Conservation (phyloP, 768 basidiomycete genomes). For the Lentinula sp. region DNA sequence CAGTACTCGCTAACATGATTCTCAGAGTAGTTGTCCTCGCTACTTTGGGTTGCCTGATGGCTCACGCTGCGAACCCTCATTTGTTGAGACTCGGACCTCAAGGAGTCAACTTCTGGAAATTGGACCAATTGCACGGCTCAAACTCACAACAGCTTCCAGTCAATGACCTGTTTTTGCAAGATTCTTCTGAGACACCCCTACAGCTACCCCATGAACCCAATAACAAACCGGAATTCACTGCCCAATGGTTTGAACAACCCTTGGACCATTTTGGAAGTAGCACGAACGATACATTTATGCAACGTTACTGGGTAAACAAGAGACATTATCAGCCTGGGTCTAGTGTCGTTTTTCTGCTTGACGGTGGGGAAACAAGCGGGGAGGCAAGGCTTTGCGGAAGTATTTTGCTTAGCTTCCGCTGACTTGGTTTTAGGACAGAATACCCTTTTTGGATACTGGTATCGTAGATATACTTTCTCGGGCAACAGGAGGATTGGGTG, state of each 20-base stretch:
- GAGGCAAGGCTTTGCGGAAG: slow-evolving; percentile 46
- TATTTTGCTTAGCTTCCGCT: slow-evolving; percentile 11
- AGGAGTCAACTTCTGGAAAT: slow-evolving; percentile 5
- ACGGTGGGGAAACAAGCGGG: slow-evolving; percentile 91
- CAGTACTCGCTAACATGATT: background rate
- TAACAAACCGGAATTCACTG: slow-evolving; percentile 35
- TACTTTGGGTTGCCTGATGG: background rate
- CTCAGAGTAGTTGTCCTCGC: background rate
- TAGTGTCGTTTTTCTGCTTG: slow-evolving; percentile 80
- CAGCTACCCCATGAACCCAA: background rate
- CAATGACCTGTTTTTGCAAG: background rate
- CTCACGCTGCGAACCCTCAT: background rate
- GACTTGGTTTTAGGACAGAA: slow-evolving; percentile 27
- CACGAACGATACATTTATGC: slow-evolving; percentile 57
- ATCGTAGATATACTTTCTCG: slow-evolving; percentile 83
- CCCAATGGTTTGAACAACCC: slow-evolving; percentile 76
- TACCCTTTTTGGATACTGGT: slow-evolving; percentile 67
- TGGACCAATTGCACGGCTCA: background rate
- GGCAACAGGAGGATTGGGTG: slow-evolving; percentile 81
- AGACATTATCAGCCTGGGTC: slow-evolving; percentile 68
- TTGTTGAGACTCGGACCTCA: slow-evolving; percentile 5
- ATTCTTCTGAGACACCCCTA: background rate
- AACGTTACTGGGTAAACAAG: slow-evolving; percentile 90
- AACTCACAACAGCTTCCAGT: background rate
- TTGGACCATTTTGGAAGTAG: slow-evolving; percentile 63